phyloP scores from a whole-genome alignment of 805 yeast genomes.

The Saturnispora zaruensis region DNA sequence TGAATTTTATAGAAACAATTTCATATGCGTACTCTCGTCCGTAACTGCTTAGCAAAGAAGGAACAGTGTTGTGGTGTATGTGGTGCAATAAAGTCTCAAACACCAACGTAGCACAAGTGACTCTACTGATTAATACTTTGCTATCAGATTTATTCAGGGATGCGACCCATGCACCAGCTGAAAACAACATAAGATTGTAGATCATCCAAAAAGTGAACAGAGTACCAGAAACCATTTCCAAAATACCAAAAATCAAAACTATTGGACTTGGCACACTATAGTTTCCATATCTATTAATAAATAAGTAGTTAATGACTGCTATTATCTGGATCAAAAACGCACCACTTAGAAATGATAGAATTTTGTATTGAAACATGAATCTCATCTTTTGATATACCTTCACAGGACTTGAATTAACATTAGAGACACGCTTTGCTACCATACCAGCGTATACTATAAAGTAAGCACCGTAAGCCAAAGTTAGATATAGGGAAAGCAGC shows the following conservation, averaged over 20 bases:
- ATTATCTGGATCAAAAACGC: slow-evolving; percentile 15
- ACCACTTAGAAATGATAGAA: slow-evolving; percentile 16
- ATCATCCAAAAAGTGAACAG: slow-evolving; percentile 25
- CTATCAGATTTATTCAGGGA: neutral
- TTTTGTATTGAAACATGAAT: slow-evolving; percentile 22
- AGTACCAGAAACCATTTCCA: slow-evolving; percentile 19
- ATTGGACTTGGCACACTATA: slow-evolving; percentile 17
- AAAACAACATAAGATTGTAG: slow-evolving; percentile 25
- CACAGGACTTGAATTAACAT: slow-evolving; percentile 15
- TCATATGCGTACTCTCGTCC: no score
- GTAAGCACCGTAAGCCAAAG: slow-evolving; percentile 15
- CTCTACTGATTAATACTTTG: neutral
- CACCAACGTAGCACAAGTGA: neutral
- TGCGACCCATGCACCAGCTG: slow-evolving; percentile 21
- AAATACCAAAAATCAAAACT: slow-evolving; percentile 17
- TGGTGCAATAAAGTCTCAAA: neutral
- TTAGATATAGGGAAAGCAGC: slow-evolving; percentile 18
- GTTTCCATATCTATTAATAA: slow-evolving; percentile 22
- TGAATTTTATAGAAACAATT: no score
- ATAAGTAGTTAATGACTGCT: slow-evolving; percentile 12
- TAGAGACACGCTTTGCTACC: slow-evolving; percentile 9
- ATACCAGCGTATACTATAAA: slow-evolving; percentile 13
- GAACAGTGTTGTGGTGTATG: no score
- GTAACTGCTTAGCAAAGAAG: no score
- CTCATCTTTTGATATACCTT: slow-evolving; percentile 14